Percentiles rank a stretch among this genome's conserved stretches.
Conservation (phyloP, 768 basidiomycete species). For the Daedaleopsis nitida region DNA sequence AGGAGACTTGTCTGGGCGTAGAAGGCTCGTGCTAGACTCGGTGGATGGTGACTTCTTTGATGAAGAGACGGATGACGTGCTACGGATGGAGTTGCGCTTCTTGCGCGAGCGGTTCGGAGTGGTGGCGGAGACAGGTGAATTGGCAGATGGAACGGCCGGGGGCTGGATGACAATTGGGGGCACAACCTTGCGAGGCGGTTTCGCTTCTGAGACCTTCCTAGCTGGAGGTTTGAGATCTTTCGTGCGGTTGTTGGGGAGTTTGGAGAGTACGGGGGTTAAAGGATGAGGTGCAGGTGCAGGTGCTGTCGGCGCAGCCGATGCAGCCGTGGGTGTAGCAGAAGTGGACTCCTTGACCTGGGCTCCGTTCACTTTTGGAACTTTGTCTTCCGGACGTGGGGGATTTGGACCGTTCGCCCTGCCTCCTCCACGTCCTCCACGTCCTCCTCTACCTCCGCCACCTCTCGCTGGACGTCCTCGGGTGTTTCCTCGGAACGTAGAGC, state of each 20-base stretch:
- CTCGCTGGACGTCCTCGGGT: constrained; percentile 23
- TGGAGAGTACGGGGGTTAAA: constrained; percentile 1
- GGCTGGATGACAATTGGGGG: constrained; percentile 22
- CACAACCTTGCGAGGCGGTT: constrained; percentile 20
- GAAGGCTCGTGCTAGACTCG: constrained; percentile 16
- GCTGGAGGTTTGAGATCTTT: constrained; percentile 19
- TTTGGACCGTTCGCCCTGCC: constrained; percentile 29
- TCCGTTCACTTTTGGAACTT: constrained; percentile 11
- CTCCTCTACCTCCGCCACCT: constrained; percentile 35
- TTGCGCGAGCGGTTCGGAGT: constrained; percentile 37
- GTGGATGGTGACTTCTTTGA: constrained; percentile 24
- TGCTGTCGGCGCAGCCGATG: constrained; percentile 7
- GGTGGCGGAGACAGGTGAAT: constrained; percentile 43
- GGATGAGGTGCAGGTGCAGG: constrained; percentile 2
- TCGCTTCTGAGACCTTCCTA: constrained; percentile 18
- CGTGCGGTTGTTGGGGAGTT: constrained; percentile 5
- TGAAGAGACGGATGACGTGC: constrained; percentile 15
- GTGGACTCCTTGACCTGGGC: constrained; percentile 20
- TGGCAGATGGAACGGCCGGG: constrained; percentile 22
- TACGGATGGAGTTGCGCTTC: constrained; percentile 47
- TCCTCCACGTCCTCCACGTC: constrained; percentile 34
- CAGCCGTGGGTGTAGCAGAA: background rate
- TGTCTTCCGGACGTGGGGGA: constrained; percentile 24
- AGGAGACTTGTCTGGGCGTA: constrained; percentile 24
- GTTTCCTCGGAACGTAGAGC: constrained; percentile 26